phyloP scores from a whole-genome alignment of 164 flowering plant genomes.

The Magnolia kwangsiensis region DNA sequence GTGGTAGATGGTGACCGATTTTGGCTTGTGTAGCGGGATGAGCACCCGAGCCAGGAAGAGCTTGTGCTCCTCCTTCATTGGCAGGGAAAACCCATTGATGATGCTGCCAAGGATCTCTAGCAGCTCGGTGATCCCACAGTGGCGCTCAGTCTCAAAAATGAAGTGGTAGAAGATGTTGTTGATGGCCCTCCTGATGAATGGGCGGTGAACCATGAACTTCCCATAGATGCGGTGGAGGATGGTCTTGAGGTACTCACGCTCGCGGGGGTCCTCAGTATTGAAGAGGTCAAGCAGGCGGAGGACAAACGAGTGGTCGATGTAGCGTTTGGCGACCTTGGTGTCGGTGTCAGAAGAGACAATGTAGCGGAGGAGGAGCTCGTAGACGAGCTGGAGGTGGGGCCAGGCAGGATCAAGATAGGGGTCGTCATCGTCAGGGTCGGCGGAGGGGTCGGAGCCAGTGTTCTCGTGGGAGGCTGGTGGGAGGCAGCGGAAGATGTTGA shows the following conservation, averaged over 20 bases:
- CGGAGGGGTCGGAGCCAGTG: constrained; percentile 21
- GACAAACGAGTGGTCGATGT: constrained; percentile 39
- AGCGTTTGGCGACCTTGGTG: constrained; percentile 38
- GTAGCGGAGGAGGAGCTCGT: constrained; percentile 37
- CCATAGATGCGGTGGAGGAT: constrained; percentile 42
- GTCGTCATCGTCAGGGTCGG: constrained; percentile 40
- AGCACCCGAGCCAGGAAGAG: constrained; percentile 40
- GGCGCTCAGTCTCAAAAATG: constrained; percentile 43
- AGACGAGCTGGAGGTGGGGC: constrained; percentile 39
- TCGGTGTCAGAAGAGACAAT: constrained; percentile 35
- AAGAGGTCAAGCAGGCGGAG: constrained; percentile 36
- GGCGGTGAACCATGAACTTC: constrained; percentile 47
- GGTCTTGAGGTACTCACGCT: constrained; percentile 39
- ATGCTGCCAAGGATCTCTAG: constrained; percentile 48
- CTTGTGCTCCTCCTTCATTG: constrained; percentile 51
- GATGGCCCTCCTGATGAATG: constrained; percentile 38
- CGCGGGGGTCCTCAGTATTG: constrained; percentile 43
- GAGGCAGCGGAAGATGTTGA: constrained; percentile 40
- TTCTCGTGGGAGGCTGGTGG: constrained; percentile 42
- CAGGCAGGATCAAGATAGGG: constrained; percentile 38
- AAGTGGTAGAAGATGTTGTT: constrained; percentile 40
- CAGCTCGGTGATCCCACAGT: constrained; percentile 38
- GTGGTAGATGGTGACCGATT: constrained; percentile 30
- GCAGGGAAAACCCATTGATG: constrained; percentile 42
- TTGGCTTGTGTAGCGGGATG: constrained; percentile 47